Evolutionary conservation across 1,284 basidiomycete genomes (phyloP), one percentile per base, ranked within the genome.

Genomic region (Apiotrichum siamense): DNA sequence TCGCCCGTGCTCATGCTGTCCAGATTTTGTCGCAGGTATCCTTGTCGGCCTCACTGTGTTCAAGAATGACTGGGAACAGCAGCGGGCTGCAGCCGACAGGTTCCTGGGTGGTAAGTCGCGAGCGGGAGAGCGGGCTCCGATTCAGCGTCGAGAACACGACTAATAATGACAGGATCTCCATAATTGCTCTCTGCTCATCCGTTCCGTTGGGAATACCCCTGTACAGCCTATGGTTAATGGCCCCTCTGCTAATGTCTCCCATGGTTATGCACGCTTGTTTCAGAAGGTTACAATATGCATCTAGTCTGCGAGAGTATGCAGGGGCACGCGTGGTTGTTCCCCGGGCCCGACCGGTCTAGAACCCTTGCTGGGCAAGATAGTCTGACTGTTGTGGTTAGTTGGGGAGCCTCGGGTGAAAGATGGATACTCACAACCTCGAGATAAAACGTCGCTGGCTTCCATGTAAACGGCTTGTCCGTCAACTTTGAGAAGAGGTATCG

Each of bases 401-500:
- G 15, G 18, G 17, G 17, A 24, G 11, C 31, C 1, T 12, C n/a
- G 3, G 9, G 23, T 11, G 20, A 1, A 20, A 15, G 12, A 1
- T 7, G 15, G 3, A 4, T 17, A 67, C 70, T 63, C 49, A 74
- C 87, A 47, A 90, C 80, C 41, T 87, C 84, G 5, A 89, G 80
- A 66, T 92, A 93, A 70, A 93, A 93, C 7, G 86, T 89, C 20
- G 84, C 87, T 6, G 88, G 88, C 55, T 85, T 84, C 76, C 92
- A 96, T 54, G 85, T 81, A 64, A 96, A 88, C 57, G 87, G 84
- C 50, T 83, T 85, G n/a, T 91, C 92, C 58, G 82, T 84, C 74
- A 90, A 84, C 62, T 85, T 83, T 0, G 88, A 86, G 80, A 88
- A 86, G 64, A 87, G 87, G 75, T 89, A 90, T 44, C 88, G 79